Evolutionary conservation across 1,139 yeast genomes (phyloP), one percentile per base, ranked within the genome.

Genomic region (Yarrowia galli): DNA sequence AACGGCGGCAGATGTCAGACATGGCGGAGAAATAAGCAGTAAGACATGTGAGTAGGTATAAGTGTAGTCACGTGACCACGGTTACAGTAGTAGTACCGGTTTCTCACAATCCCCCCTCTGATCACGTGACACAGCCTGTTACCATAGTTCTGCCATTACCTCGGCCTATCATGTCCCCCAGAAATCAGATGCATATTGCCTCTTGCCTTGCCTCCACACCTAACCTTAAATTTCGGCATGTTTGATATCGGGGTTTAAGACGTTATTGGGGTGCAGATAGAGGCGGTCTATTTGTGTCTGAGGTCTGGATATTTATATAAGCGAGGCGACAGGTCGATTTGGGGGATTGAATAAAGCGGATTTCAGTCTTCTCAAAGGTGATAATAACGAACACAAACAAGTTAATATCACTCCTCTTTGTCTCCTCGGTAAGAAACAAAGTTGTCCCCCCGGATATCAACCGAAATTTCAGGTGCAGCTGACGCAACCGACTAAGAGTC

Each of bases 141-240:
- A 16, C 23, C 20, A 16, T 16, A 15, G 9, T 15, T 15, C 20
- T 25, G 20, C 8, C 10, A n/a, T n/a, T 2, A 2, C 61, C 61
- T 54, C 61, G 61, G 61, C 61, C 61, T 36, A 54, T 54, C 61
- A 54, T 25, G 36, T 40, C 48, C 61, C 61, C 61, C 61, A 54
- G 46, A 54, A 40, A 38, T 54, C 61, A 54, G 46, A 18, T 54
- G 61, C 61, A 40, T 54, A 40, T 38, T 38, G 22, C 46, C 46
- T 25, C 61, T 36, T 23, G 45, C 38, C 20, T 38, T 51, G 56
- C 32, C 32, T 25, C 25, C 61, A 23, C 23, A 38, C 22, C n/a
- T 25, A 40, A 54, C n/a, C 38, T 54, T 40, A 38, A 3, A 25
- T 23, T 22, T 54, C 48, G 61, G 61, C 48, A 20, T 12, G 45